A percentile compares a stretch with the other conserved stretches of the same genome.
These are phyloP conservation scores for Suillus subalutaceus DNA, from an alignment of 768 basidiomycete species.

Conservation along the genomic window DNA sequence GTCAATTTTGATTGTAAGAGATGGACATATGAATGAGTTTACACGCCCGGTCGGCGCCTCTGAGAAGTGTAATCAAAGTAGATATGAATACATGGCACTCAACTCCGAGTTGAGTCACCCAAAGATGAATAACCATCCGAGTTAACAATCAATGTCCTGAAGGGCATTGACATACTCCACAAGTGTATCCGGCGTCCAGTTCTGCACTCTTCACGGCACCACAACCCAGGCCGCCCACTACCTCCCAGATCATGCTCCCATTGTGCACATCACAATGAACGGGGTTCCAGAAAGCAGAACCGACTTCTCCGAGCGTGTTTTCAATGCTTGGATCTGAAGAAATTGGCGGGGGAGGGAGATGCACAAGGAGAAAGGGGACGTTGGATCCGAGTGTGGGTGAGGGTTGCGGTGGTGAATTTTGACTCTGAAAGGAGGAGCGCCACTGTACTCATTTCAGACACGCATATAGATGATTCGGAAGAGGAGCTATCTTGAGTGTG, in stretches of 20 bases:
- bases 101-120: neutral
- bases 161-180: neutral
- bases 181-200: too few relatives aligned
- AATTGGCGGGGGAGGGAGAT: constrained; percentile 45
- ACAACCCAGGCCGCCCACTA: too few relatives aligned
- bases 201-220: too few relatives aligned
- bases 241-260: constrained; percentile 38
- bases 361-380: constrained; percentile 78
- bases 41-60: neutral
- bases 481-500: too few relatives aligned
- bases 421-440: constrained; percentile 83
- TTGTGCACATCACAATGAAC: constrained; percentile 59
- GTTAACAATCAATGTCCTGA: neutral
- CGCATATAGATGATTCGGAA: too few relatives aligned
- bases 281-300: constrained; percentile 68
- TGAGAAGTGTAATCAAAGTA: neutral
- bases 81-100: neutral
- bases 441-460: constrained; percentile 34
- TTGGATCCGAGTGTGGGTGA: constrained; percentile 72
- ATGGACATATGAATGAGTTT: neutral
- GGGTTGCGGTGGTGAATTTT: constrained; percentile 72
- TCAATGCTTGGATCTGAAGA: constrained; percentile 3
- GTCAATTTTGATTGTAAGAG: neutral
- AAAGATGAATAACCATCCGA: too few relatives aligned
- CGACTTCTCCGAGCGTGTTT: constrained; percentile 32